phyloP scores from a whole-genome alignment of 352 stramenopile species.

The Ophiocytium majus region DNA sequence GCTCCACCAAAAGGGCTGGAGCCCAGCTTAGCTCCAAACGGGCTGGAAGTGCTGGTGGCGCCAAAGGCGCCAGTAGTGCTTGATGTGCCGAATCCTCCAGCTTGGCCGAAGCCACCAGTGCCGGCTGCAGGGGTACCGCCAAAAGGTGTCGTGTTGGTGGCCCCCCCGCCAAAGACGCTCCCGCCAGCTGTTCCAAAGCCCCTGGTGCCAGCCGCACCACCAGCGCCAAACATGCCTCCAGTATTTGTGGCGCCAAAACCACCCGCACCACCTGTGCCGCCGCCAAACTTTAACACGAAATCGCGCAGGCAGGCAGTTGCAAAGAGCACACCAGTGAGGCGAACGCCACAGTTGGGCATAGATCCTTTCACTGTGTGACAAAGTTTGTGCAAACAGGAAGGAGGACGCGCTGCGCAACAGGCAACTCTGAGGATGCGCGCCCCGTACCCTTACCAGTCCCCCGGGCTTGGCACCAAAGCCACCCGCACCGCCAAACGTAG shows the following conservation, averaged over 20 bases:
- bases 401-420: too few relatives aligned
- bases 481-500: not conserved
- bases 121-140: not conserved
- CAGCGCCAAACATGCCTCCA: not conserved
- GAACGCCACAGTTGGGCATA: too few relatives aligned
- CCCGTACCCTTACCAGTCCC: not conserved
- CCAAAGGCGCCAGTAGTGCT: not conserved
- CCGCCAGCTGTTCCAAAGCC: not conserved
- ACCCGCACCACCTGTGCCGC: not conserved
- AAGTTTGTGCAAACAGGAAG: too few relatives aligned
- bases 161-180: not conserved
- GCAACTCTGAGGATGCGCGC: too few relatives aligned
- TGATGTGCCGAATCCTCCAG: not conserved
- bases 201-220: not conserved
- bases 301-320: too few relatives aligned
- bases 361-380: too few relatives aligned
- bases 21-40: not conserved
- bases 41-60: not conserved
- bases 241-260: not conserved
- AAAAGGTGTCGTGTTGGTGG: not conserved
- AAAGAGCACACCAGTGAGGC: too few relatives aligned
- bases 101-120: not conserved
- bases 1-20: not conserved
- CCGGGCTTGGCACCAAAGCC: conserved; percentile 7
- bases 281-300: not conserved